These are phyloP conservation scores for Tephrocybe rancida DNA, from an alignment of 768 basidiomycete genomes.

Conservation along the genomic window DNA sequence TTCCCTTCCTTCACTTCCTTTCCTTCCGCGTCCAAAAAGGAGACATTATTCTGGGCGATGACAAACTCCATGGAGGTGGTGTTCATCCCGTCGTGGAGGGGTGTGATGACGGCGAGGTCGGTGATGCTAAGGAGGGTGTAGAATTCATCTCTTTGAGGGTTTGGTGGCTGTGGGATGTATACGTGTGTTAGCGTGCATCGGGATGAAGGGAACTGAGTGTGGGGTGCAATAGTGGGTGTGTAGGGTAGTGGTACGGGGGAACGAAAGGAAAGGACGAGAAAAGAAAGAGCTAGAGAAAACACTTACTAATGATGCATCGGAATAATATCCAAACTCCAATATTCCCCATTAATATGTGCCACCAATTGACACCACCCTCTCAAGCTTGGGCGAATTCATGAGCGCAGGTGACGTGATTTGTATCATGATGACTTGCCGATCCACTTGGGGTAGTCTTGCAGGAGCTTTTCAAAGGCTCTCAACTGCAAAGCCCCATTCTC, in stretches of 20 bases:
- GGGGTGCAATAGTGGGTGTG: no score
- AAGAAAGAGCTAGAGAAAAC: neutral
- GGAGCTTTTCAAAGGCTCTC: conserved; percentile 92
- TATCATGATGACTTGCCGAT: conserved; percentile 85
- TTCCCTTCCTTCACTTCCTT: conserved; percentile 32
- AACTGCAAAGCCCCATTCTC: no score
- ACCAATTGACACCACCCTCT: conserved; percentile 90
- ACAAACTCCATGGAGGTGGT: conserved; percentile 98
- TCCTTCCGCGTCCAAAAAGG: no score
- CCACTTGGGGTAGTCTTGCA: conserved; percentile 96
- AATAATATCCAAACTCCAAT: conserved; percentile 91
- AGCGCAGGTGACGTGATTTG: conserved; percentile 95
- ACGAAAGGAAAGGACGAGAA: neutral
- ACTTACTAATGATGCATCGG: conserved; percentile 98
- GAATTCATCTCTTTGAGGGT: conserved; percentile 97
- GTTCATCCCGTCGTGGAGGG: conserved; percentile 98
- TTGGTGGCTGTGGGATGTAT: conserved; percentile 82
- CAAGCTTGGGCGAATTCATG: conserved; percentile 91
- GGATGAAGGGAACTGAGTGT: no score
- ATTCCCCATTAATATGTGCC: conserved; percentile 94
- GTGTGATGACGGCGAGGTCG: conserved; percentile 93
- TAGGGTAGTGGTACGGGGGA: no score
- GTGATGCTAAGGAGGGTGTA: conserved; percentile 93
- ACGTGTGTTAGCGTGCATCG: no score
- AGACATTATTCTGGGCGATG: conserved; percentile 85